Percentiles rank a stretch among this genome's conserved stretches.
phyloP scores from a whole-genome alignment of 169 alveolate species.

The Plasmodium reichenowi region DNA sequence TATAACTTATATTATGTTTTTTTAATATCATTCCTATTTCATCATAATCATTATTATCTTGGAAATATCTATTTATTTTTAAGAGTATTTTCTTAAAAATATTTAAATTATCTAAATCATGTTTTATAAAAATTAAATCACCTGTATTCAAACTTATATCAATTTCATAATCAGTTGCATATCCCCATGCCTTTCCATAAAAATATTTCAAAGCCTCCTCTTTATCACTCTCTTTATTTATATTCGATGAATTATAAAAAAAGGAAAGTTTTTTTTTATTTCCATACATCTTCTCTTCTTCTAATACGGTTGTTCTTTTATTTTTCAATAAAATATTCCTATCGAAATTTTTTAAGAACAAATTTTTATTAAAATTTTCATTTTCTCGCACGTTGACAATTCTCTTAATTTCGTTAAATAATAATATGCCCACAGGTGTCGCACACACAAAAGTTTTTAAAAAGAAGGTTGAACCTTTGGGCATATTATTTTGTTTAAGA shows the following conservation, averaged over 20 bases:
- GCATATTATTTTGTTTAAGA: conserved; percentile 19
- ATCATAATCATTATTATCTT: conserved; percentile 37
- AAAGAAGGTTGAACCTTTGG: conserved; percentile 7
- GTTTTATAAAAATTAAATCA: conserved; percentile 66
- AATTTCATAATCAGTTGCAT: conserved; percentile 75
- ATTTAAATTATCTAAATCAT: conserved; percentile 56
- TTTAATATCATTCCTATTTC: conserved; percentile 67
- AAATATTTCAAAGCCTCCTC: conserved; percentile 62
- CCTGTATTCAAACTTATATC: conserved; percentile 70
- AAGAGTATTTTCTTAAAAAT: conserved; percentile 42
- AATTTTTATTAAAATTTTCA: conserved; percentile 48
- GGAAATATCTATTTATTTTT: conserved; percentile 63
- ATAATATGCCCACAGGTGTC: conserved; percentile 34
- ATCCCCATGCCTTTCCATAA: conserved; percentile 78
- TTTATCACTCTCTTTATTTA: neutral
- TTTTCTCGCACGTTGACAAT: conserved; percentile 41
- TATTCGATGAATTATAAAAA: neutral
- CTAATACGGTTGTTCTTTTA: neutral
- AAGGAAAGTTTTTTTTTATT: neutral
- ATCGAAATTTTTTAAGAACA: conserved; percentile 64
- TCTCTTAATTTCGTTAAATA: conserved; percentile 60
- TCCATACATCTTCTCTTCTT: neutral
- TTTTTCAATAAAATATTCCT: conserved; percentile 9
- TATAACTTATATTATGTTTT: conserved; percentile 69
- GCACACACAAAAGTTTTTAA: conserved; percentile 40